Conservation (phyloP, 2,329 filamentous ascomycete genomes). For the Rachicladosporium sp. region DNA sequence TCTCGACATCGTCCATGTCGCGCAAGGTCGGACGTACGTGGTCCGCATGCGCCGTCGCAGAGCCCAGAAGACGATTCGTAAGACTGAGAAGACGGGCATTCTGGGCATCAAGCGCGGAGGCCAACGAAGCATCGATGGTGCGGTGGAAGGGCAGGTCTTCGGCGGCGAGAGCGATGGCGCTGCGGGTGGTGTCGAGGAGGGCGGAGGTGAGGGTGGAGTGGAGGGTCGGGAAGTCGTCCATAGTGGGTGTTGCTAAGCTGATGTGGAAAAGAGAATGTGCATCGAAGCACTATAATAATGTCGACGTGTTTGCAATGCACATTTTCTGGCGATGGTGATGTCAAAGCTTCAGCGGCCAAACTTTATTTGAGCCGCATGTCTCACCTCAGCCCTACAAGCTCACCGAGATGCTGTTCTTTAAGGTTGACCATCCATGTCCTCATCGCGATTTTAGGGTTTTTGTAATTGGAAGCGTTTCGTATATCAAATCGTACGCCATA, state of each 20-base stretch:
- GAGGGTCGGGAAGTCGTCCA: conserved; percentile 58
- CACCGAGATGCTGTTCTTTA: too few relatives aligned
- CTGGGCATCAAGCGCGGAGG: conserved; percentile 62
- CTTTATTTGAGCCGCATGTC: too few relatives aligned
- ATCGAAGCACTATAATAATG: too few relatives aligned
- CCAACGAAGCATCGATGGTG: conserved; percentile 63
- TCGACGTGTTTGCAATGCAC: too few relatives aligned
- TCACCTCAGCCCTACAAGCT: too few relatives aligned
- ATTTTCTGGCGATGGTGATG: too few relatives aligned
- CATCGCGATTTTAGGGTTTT: too few relatives aligned
- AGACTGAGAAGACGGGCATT: conserved; percentile 65
- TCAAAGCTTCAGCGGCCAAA: too few relatives aligned
- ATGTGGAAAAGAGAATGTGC: too few relatives aligned
- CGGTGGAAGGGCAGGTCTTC: conserved; percentile 86
- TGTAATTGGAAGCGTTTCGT: too few relatives aligned
- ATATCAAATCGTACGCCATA: too few relatives aligned
- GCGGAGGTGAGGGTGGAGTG: conserved; percentile 64
- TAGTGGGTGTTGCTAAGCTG: conserved; percentile 1
- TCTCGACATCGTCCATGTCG: conserved; percentile 74
- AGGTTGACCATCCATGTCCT: too few relatives aligned
- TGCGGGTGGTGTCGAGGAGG: conserved; percentile 66
- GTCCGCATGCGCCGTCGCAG: conserved; percentile 59
- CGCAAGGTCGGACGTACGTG: conserved; percentile 47
- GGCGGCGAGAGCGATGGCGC: conserved; percentile 59
- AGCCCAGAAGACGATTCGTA: conserved; percentile 62